Base-by-base conservation (phyloP, 495 filamentous ascomycete genomes). In the Neohortaea acidophila region DNA sequence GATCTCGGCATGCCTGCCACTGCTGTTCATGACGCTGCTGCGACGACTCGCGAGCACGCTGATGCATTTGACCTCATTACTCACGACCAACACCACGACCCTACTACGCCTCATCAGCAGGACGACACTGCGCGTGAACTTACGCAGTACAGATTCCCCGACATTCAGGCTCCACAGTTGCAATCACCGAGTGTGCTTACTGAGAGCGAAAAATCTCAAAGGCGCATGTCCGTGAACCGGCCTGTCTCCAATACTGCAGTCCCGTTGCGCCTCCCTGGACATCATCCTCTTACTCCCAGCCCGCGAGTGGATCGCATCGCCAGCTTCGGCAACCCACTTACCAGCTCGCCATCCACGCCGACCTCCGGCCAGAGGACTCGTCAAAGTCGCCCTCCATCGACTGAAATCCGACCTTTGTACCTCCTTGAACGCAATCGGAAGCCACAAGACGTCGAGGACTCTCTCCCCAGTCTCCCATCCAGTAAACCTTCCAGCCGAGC, bases 401-500 rank as follows among this genome's bases (percentile, higher is more conserved):
- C 39, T 6, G 58, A 61, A 43, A 54, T 56, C 36, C 41, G 58
- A 17, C 61, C 61, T 4, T 31, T 65, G 15, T 63, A 62, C 41
- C 54, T 65, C 12, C 47, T 63, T 8, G 61, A 65, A 36, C 47
- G 54, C 9, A 62, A 62, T 34, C 52, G 56, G 7, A 55, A 59
- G 23, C 41, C 51, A 2, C 46, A 43, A 12, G 59, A 62, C 21
- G 41, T 54, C 14, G 59, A 61, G 15, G 59, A 62, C 25, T 28
- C 40, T 2, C 44, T 57, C 9, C 56, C 58, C 2, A 47, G 51
- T 17, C 44, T 59, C 1, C 56, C 56, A 9, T 54, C 51, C 0
- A 58, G 55, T 45, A 55, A 49, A 15, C 45, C 53, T 14, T 47
- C 45, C 2, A 50, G 51, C 12, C 44, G 52, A n/a, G 46, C 53